These are phyloP conservation scores for Hirsutella minnesotensis DNA, from an alignment of 2,329 filamentous ascomycete species.

Conservation along the genomic window DNA sequence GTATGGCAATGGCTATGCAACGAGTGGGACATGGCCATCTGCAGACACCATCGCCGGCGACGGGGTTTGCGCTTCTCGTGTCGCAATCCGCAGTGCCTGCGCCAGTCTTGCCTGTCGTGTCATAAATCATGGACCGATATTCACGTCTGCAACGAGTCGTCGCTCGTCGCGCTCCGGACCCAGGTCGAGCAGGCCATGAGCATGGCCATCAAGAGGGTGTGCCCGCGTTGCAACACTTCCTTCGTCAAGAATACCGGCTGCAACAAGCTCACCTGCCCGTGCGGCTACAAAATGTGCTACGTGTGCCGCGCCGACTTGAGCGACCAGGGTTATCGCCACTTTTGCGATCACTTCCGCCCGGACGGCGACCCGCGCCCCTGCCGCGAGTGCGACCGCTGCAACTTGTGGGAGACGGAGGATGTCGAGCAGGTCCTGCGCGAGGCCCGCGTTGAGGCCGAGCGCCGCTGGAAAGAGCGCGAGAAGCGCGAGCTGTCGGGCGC, in stretches of 20 bases:
- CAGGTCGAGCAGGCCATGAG: constrained; percentile 90
- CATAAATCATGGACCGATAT: constrained; percentile 75
- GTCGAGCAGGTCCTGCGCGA: constrained; percentile 54
- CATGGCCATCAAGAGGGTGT: constrained; percentile 87
- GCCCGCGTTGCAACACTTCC: constrained; percentile 77
- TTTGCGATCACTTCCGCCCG: constrained; percentile 89
- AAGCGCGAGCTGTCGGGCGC: constrained; percentile 41
- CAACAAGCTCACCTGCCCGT: constrained; percentile 93
- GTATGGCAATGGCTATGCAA: constrained; percentile 27
- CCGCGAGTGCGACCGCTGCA: constrained; percentile 67
- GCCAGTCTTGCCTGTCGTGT: constrained; percentile 71
- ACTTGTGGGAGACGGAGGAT: constrained; percentile 68
- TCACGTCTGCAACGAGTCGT: constrained; percentile 81
- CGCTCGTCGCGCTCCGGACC: constrained; percentile 69
- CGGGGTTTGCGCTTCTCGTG: constrained; percentile 72
- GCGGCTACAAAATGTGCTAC: constrained; percentile 97
- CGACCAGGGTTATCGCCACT: constrained; percentile 78
- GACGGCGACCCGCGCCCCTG: constrained; percentile 63
- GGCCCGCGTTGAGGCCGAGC: constrained; percentile 61
- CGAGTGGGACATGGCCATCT: constrained; percentile 48
- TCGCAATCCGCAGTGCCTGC: constrained; percentile 53
- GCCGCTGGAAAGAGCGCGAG: constrained; percentile 57
- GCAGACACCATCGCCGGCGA: constrained; percentile 55
- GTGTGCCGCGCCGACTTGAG: constrained; percentile 72
- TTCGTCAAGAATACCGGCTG: constrained; percentile 92